Conservation (phyloP, 345 rosid species). For the Linum usitatissimum region DNA sequence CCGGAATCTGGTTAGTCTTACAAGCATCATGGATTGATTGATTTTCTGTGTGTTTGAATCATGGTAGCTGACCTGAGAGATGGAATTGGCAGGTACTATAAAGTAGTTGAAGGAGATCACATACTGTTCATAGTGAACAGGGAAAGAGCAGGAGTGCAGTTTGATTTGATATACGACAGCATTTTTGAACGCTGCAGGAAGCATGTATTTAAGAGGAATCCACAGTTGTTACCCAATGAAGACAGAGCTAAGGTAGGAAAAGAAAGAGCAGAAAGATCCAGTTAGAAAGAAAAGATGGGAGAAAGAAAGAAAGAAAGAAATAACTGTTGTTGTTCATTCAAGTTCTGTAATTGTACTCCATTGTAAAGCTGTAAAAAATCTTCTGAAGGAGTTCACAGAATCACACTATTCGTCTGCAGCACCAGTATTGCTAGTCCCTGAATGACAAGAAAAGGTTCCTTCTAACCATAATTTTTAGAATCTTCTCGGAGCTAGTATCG, state of each 20-base stretch:
- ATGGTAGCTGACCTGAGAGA: no score
- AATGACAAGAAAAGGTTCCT: no score
- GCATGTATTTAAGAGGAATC: constrained; percentile 53
- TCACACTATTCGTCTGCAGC: no score
- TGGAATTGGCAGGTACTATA: constrained; percentile 62
- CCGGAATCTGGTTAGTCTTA: constrained; percentile 77
- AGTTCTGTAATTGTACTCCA: no score
- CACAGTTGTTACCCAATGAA: constrained; percentile 40
- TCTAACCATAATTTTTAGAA: no score
- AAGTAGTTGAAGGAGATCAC: constrained; percentile 85
- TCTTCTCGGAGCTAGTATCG: no score
- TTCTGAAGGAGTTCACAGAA: no score
- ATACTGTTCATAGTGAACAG: constrained; percentile 60
- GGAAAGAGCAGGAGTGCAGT: constrained; percentile 89
- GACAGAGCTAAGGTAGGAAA: not conserved
- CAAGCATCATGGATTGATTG: no score
- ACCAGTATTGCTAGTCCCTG: no score
- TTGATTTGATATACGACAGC: constrained; percentile 82
- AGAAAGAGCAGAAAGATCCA: not conserved
- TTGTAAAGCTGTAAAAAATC: no score
- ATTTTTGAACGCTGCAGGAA: constrained; percentile 89
- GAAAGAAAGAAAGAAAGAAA: not conserved
- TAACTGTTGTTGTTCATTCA: no score
- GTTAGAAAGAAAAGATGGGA: not conserved
- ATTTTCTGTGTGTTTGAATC: no score